Percentiles rank a stretch among this genome's conserved stretches.
Conservation (phyloP, 2,329 filamentous ascomycete genomes). For the Elsinoe batatas region DNA sequence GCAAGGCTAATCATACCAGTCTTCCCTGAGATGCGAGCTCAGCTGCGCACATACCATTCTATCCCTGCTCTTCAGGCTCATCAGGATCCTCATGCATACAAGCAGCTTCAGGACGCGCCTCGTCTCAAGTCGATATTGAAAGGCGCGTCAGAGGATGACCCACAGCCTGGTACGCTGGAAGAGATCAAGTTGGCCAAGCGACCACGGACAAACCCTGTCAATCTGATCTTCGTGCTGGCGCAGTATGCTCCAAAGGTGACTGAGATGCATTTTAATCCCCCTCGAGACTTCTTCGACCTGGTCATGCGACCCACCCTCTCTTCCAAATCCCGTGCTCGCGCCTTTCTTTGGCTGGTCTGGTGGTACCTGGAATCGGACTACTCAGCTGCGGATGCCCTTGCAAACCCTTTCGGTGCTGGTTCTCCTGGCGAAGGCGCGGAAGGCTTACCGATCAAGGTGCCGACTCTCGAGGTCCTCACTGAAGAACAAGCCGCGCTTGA, state of each 20-base stretch:
- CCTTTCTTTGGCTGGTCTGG: conserved; percentile 98
- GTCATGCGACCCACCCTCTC: conserved; percentile 82
- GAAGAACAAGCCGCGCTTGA: conserved; percentile 56
- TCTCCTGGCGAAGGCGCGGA: conserved; percentile 35
- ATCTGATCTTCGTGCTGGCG: conserved; percentile 89
- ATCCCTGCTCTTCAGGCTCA: conserved; percentile 93
- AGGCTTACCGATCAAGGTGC: conserved; percentile 48
- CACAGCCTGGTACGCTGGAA: conserved; percentile 72
- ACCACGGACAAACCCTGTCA: conserved; percentile 91
- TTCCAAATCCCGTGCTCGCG: conserved; percentile 71
- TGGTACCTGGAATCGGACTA: conserved; percentile 97
- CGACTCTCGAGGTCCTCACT: conserved; percentile 55
- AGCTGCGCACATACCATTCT: conserved; percentile 93
- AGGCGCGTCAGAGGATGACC: conserved; percentile 82
- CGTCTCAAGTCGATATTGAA: conserved; percentile 95
- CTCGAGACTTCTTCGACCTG: conserved; percentile 88
- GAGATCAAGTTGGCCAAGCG: conserved; percentile 61
- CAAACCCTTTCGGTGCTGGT: conserved; percentile 77
- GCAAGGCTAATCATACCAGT: conserved; percentile 46
- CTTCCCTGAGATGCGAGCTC: conserved; percentile 98
- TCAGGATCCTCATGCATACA: conserved; percentile 92
- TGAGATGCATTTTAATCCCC: conserved; percentile 77
- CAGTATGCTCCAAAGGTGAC: conserved; percentile 85
- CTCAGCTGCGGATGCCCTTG: conserved; percentile 71
- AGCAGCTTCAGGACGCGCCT: conserved; percentile 93